Evolutionary conservation across 2,329 filamentous ascomycete species (phyloP).

Genomic region (Pyricularia sp.): DNA sequence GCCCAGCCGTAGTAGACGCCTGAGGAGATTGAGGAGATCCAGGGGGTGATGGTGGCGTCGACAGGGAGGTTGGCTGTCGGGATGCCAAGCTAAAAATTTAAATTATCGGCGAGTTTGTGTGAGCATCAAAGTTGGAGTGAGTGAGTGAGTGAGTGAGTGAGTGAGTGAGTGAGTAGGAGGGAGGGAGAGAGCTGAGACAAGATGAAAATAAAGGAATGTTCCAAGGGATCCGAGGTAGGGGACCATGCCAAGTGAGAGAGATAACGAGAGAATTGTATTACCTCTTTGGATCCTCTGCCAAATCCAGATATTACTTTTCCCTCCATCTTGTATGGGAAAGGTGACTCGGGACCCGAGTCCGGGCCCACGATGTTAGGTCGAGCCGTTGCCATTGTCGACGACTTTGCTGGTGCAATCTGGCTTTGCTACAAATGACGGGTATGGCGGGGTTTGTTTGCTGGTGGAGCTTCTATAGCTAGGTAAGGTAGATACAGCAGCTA

Average conservation of each 20-base stretch:
- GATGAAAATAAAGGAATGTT: neutral
- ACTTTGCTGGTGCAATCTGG: neutral
- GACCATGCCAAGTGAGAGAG: neutral
- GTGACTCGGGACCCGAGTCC: constrained; percentile 61
- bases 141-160: neutral
- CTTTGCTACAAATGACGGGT: neutral
- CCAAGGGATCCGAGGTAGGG: neutral
- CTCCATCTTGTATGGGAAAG: constrained; percentile 75
- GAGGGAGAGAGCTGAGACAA: neutral
- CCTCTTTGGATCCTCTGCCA: constrained; percentile 87
- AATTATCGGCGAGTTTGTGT: neutral
- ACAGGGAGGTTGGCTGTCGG: constrained; percentile 90
- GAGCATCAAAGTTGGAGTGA: neutral
- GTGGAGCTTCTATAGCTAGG: neutral
- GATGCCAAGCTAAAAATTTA: constrained; percentile 47
- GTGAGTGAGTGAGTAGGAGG: neutral
- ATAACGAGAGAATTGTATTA: constrained; percentile 24
- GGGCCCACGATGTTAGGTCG: constrained; percentile 67
- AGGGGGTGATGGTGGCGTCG: constrained; percentile 47
- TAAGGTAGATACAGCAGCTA: too few relatives aligned
- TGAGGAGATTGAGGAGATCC: constrained; percentile 55
- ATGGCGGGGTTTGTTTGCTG: neutral
- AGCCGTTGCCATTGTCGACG: constrained; percentile 13
- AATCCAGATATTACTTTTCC: constrained; percentile 90
- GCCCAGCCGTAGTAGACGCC: constrained; percentile 96